phyloP scores from a whole-genome alignment of 2,329 filamentous ascomycete genomes.

The Pestalotiopsis sp. region DNA sequence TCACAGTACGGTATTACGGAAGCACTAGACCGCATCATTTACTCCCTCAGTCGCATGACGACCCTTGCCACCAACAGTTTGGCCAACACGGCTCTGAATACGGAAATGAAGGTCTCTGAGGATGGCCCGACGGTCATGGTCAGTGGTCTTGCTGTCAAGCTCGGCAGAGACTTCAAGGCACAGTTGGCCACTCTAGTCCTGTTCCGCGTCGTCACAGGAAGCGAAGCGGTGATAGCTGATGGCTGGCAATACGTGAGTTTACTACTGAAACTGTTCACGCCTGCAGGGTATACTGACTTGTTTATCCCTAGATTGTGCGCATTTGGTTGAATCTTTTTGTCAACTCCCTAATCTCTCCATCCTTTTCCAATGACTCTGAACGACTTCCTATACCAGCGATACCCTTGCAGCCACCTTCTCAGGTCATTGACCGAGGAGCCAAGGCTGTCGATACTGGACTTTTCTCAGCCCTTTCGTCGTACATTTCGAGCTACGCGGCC shows the following conservation, averaged over 20 bases:
- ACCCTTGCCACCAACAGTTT: constrained; percentile 75
- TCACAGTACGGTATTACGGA: constrained; percentile 80
- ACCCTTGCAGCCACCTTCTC: constrained; percentile 85
- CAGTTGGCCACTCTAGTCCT: constrained; percentile 94
- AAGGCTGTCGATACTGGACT: constrained; percentile 79
- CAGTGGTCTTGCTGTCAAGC: constrained; percentile 93
- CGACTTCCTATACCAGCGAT: constrained; percentile 76
- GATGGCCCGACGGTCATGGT: constrained; percentile 86
- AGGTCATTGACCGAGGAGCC: constrained; percentile 85
- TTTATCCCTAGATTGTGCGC: constrained; percentile 65
- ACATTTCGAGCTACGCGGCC: constrained; percentile 97
- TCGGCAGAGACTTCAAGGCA: constrained; percentile 89
- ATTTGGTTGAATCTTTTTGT: constrained; percentile 96
- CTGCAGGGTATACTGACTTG: constrained; percentile 36
- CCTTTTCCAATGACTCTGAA: constrained; percentile 64
- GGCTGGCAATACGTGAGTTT: constrained; percentile 75
- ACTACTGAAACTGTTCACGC: neutral
- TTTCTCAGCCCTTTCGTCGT: constrained; percentile 92
- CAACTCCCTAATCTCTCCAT: constrained; percentile 87
- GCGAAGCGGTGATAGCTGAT: constrained; percentile 72
- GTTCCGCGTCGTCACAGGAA: constrained; percentile 86
- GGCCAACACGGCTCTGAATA: constrained; percentile 86
- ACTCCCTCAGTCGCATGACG: constrained; percentile 86
- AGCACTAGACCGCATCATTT: constrained; percentile 89
- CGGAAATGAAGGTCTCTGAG: constrained; percentile 88